A percentile compares a stretch with the other conserved stretches of the same genome.
phyloP scores from a whole-genome alignment of 2,329 filamentous ascomycete genomes.

The Hymenoscyphus occultus region DNA sequence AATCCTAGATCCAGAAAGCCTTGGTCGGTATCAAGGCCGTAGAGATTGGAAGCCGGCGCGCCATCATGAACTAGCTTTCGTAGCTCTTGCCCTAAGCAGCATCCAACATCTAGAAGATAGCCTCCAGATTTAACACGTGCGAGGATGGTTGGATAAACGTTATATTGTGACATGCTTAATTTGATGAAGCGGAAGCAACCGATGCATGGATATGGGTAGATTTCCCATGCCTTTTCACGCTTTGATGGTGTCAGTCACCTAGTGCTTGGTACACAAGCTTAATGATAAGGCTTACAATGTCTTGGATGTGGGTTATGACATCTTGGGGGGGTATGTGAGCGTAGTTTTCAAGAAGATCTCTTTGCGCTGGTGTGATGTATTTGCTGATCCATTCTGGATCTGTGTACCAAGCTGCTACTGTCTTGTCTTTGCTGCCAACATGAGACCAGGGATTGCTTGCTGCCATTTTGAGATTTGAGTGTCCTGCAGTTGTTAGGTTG shows the following conservation, averaged over 20 bases:
- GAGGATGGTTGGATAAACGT: slow-evolving; percentile 20
- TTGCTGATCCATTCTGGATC: slow-evolving; percentile 7
- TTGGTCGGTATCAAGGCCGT: slow-evolving; percentile 35
- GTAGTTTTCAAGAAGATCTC: slow-evolving; percentile 22
- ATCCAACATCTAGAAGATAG: slow-evolving; percentile 40
- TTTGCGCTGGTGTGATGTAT: slow-evolving; percentile 11
- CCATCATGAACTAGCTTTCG: slow-evolving; percentile 40
- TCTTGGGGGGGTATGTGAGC: slow-evolving; percentile 14
- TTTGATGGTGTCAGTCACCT: slow-evolving; percentile 4
- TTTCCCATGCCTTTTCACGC: slow-evolving; percentile 25
- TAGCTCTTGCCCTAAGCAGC: slow-evolving; percentile 41
- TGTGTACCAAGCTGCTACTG: slow-evolving; percentile 19
- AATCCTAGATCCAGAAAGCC: slow-evolving; percentile 40
- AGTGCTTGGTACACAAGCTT: neutral
- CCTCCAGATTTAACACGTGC: slow-evolving; percentile 16
- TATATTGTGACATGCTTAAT: slow-evolving; percentile 13
- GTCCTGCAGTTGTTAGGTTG: neutral
- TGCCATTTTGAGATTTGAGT: neutral
- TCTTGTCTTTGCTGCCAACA: slow-evolving; percentile 16
- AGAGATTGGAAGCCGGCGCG: slow-evolving; percentile 33
- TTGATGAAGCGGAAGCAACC: slow-evolving; percentile 27
- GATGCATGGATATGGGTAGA: slow-evolving; percentile 29
- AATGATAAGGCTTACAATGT: slow-evolving; percentile 15
- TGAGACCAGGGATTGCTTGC: neutral
- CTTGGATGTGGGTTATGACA: slow-evolving; percentile 16